These are phyloP conservation scores for Aspergillus clavatus DNA, from an alignment of 2,329 filamentous ascomycete genomes.

Conservation along the genomic window DNA sequence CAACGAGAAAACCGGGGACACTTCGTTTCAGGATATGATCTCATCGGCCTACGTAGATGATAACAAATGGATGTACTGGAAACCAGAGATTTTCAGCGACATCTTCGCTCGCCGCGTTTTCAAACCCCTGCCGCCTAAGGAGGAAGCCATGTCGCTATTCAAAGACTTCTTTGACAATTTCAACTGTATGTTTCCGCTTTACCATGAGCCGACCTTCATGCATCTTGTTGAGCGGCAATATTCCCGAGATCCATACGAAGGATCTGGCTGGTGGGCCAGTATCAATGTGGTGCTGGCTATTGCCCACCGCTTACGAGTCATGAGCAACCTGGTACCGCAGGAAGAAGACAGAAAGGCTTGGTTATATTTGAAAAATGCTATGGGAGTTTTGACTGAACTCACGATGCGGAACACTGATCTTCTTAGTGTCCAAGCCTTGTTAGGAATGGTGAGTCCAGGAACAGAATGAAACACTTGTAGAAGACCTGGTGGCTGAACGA, in stretches of 20 bases:
- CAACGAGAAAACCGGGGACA: constrained; percentile 94
- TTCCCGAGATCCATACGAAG: constrained; percentile 84
- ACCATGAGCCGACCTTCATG: constrained; percentile 98
- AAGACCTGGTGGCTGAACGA: constrained; percentile 7
- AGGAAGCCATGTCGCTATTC: constrained; percentile 80
- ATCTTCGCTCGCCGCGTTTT: constrained; percentile 83
- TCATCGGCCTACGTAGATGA: constrained; percentile 84
- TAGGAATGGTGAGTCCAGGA: constrained; percentile 65
- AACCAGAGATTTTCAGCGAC: constrained; percentile 92
- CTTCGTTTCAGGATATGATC: constrained; percentile 92
- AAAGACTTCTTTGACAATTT: constrained; percentile 98
- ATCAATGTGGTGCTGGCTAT: constrained; percentile 93
- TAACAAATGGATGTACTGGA: constrained; percentile 96
- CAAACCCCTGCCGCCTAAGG: constrained; percentile 74
- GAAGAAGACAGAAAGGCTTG: constrained; percentile 94
- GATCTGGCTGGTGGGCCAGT: constrained; percentile 97
- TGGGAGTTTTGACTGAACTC: constrained; percentile 86
- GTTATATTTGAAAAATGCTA: constrained; percentile 93
- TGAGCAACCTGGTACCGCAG: constrained; percentile 86
- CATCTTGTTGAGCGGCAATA: constrained; percentile 93
- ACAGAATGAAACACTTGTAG: not conserved
- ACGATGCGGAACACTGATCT: constrained; percentile 96
- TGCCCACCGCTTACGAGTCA: constrained; percentile 83
- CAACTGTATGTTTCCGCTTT: constrained; percentile 97
- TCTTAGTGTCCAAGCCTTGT: constrained; percentile 84